These are phyloP conservation scores for Candida anglica DNA, from an alignment of 805 yeast genomes.

Conservation along the genomic window DNA sequence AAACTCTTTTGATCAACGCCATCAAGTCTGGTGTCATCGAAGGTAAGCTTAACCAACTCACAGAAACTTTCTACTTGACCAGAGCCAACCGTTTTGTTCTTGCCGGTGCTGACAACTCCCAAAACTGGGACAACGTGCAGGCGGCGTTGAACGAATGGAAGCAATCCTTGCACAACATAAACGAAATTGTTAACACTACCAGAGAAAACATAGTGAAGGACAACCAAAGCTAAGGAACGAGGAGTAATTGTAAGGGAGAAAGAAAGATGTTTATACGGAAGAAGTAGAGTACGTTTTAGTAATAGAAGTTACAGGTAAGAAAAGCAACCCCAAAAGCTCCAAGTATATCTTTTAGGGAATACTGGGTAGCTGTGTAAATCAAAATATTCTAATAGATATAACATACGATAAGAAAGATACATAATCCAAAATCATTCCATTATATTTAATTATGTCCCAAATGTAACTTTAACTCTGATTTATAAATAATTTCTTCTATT, in stretches of 20 bases:
- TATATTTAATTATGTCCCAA: neutral
- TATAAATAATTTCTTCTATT: neutral
- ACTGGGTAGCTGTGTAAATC: too few relatives aligned
- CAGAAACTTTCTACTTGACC: conserved; percentile 35
- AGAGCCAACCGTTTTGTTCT: conserved; percentile 38
- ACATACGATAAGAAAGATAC: too few relatives aligned
- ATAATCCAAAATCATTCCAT: too few relatives aligned
- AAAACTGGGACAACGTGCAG: conserved; percentile 35
- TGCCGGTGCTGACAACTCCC: conserved; percentile 32
- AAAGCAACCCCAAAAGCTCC: too few relatives aligned
- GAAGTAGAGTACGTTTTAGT: neutral
- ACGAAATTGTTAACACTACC: conserved; percentile 37
- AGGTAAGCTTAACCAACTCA: conserved; percentile 43
- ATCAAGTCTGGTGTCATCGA: conserved; percentile 42
- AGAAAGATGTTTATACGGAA: too few relatives aligned
- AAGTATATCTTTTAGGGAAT: too few relatives aligned
- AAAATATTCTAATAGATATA: too few relatives aligned
- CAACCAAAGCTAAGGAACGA: conserved; percentile 8
- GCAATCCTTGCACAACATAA: conserved; percentile 35
- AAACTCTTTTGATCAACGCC: conserved; percentile 36
- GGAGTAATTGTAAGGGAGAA: conserved; percentile 4
- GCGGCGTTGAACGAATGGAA: conserved; percentile 35
- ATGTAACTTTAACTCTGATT: conserved; percentile 1
- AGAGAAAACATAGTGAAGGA: conserved; percentile 42
- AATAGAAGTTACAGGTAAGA: too few relatives aligned